Base-by-base conservation (phyloP, 1,139 yeast species). In the Kodamaea fungicola region DNA sequence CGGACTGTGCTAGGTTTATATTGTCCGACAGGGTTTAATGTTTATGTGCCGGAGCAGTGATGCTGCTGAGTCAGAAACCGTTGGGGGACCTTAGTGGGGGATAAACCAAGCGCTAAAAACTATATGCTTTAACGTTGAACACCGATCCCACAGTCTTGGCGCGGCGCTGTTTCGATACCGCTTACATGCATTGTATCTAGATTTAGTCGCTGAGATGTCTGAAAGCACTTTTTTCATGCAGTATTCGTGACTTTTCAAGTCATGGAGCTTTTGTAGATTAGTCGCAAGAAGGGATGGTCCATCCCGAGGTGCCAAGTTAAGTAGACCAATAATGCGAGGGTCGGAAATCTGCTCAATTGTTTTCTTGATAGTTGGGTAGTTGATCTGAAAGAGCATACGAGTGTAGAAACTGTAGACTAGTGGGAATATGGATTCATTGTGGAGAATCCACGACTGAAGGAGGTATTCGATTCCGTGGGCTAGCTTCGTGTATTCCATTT, bases 341-440 rank as follows among this genome's bases (percentile, higher is more conserved):
- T 45, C 51, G 12, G 33, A 42, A 3, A 42, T 33, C 23, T 46
- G 49, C 7, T 39, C 37, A 4, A 48, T 37, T 7, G 34, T 28
- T 23, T 38, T 36, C 29, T 42, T 40, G 24, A 45, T 22, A 34
- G 50, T 46, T 10, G 41, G 42, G 46, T 61, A 58, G 46, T 64
- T 66, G 22, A 52, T 38, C 26, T 43, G 42, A 33, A 67, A 51
- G 23, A 55, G 45, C 12, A 45, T 50, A 24, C 74, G 49, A 1
- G 71, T 71, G 39, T 59, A 55, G 22, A 47, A 51, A n/a, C 73
- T 66, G 40, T 68, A 67, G 2, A 64, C 57, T 10, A 66, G 51
- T 1, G 76, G 76, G 33, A 47, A 58, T 31, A 40, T 37, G 30
- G 36, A 40, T 43, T 69, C 75, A 22, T 64, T 45, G 13, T 61